Evolutionary conservation across 2,329 filamentous ascomycete genomes (phyloP).

Genomic region (Fonsecaea monophora): DNA sequence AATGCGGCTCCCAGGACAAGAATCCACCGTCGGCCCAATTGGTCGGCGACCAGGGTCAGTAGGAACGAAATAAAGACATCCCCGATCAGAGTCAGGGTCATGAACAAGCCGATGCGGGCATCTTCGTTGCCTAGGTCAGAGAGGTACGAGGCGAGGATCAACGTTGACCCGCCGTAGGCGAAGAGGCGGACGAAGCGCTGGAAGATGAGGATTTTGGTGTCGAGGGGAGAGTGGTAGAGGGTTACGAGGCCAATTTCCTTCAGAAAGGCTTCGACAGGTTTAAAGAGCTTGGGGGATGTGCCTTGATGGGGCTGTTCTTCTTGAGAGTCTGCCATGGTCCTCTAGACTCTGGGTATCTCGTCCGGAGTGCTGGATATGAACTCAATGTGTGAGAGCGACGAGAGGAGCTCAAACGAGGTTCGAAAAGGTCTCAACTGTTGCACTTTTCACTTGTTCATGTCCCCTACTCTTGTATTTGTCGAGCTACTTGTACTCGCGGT

Average conservation of each 20-base stretch:
- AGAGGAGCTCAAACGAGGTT: background rate
- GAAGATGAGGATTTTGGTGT: constrained; percentile 51
- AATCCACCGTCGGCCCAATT: constrained; percentile 60
- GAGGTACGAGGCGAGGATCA: constrained; percentile 69
- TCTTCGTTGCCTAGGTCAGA: constrained; percentile 63
- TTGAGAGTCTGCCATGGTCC: constrained; percentile 9
- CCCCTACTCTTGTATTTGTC: background rate
- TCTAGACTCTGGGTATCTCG: background rate
- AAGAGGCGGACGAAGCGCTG: constrained; percentile 63
- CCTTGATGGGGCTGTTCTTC: constrained; percentile 3
- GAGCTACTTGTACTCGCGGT: constrained; percentile 1
- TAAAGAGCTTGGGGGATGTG: constrained; percentile 14
- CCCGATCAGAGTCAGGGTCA: constrained; percentile 68
- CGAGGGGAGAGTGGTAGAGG: constrained; percentile 47
- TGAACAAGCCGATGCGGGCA: constrained; percentile 67
- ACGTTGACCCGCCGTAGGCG: constrained; percentile 66
- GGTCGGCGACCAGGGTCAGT: constrained; percentile 66
- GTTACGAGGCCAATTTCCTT: constrained; percentile 48
- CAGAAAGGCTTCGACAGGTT: constrained; percentile 21
- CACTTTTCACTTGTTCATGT: background rate
- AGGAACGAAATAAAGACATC: constrained; percentile 66
- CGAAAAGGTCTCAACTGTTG: background rate
- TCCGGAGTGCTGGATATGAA: background rate
- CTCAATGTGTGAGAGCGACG: background rate
- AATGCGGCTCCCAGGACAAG: constrained; percentile 61